phyloP scores from a whole-genome alignment of 2,329 filamentous ascomycete genomes.

The Xylaria sp. region DNA sequence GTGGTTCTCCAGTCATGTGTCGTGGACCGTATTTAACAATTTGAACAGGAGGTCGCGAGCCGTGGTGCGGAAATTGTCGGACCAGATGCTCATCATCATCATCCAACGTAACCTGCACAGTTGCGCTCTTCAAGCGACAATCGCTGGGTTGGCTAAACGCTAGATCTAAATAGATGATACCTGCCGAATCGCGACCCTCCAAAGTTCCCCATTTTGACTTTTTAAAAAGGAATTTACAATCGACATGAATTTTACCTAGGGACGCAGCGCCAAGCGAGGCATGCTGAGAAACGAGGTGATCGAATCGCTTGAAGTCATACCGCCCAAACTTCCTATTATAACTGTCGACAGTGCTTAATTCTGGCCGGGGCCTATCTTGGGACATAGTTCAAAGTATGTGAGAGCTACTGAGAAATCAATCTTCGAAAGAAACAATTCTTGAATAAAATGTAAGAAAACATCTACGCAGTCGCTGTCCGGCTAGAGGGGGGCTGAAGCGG shows the following conservation, averaged over 20 bases:
- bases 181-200: conserved; percentile 38
- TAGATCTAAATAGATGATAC: conserved; percentile 47
- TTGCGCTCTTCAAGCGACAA: conserved; percentile 43
- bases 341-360: conserved; percentile 35
- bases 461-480: neutral
- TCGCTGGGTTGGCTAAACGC: conserved; percentile 42
- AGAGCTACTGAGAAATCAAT: neutral
- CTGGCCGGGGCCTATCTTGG: conserved; percentile 26
- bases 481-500: conserved; percentile 8
- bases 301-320: conserved; percentile 43
- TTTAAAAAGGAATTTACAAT: conserved; percentile 46
- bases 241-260: conserved; percentile 43
- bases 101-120: conserved; percentile 43
- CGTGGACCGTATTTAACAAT: conserved; percentile 43
- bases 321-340: conserved; percentile 40
- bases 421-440: neutral
- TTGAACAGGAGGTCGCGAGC: conserved; percentile 39
- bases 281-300: conserved; percentile 35
- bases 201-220: conserved; percentile 47
- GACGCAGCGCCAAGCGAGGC: conserved; percentile 39
- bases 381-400: conserved; percentile 12
- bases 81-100: conserved; percentile 42
- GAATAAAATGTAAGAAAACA: neutral
- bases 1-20: conserved; percentile 38
- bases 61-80: conserved; percentile 21